phyloP scores from a whole-genome alignment of 2,329 filamentous ascomycete species.

The Alternaria sp. region DNA sequence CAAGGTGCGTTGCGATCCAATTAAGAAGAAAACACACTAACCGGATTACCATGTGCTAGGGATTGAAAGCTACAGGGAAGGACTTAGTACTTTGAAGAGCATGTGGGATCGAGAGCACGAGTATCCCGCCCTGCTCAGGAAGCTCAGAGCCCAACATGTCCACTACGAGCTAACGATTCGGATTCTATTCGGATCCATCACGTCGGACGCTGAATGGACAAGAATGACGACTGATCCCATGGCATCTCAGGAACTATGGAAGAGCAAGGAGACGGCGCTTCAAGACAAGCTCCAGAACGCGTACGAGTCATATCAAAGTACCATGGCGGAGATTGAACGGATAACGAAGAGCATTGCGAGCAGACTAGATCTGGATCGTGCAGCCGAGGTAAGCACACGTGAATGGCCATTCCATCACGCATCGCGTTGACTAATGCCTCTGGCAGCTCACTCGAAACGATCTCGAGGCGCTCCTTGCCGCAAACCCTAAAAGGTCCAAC shows the following conservation, averaged over 20 bases:
- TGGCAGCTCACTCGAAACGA: slow-evolving; percentile 46
- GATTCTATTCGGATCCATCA: slow-evolving; percentile 49
- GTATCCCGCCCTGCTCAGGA: slow-evolving; percentile 48
- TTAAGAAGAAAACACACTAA: not conserved
- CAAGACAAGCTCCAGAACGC: slow-evolving; percentile 47
- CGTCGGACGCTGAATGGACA: slow-evolving; percentile 47
- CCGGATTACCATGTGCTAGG: slow-evolving; percentile 23
- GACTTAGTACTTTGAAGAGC: slow-evolving; percentile 52
- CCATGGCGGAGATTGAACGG: slow-evolving; percentile 47
- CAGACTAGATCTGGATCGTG: slow-evolving; percentile 50
- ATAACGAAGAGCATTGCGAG: slow-evolving; percentile 50
- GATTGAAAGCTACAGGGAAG: slow-evolving; percentile 52
- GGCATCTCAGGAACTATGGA: slow-evolving; percentile 44
- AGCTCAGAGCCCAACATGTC: slow-evolving; percentile 50
- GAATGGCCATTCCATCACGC: slow-evolving; percentile 16
- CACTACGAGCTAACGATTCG: slow-evolving; percentile 50
- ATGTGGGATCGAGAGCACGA: slow-evolving; percentile 50
- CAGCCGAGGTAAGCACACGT: slow-evolving; percentile 36
- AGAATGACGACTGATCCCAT: slow-evolving; percentile 48
- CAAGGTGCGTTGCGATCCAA: slow-evolving; percentile 31
- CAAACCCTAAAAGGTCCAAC: slow-evolving; percentile 44
- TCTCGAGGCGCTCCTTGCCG: slow-evolving; percentile 47
- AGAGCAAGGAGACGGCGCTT: slow-evolving; percentile 41
- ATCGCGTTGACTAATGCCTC: slow-evolving; percentile 23
- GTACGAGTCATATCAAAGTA: slow-evolving; percentile 48